These are phyloP conservation scores for Penicillium freii DNA, from an alignment of 2,329 filamentous ascomycete species.

Conservation along the genomic window DNA sequence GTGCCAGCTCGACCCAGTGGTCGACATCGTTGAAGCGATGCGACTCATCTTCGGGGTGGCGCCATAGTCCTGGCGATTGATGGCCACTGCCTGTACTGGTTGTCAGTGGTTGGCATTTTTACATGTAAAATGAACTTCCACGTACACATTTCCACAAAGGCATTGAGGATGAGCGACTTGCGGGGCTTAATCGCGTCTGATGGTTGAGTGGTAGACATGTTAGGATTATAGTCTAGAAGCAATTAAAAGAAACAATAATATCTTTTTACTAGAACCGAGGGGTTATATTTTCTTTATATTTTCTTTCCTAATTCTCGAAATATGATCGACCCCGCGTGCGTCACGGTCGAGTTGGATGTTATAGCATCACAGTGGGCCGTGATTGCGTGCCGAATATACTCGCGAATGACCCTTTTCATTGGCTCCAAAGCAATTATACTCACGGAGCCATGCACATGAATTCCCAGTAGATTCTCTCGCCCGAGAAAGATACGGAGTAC, in stretches of 20 bases:
- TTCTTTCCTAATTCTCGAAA: neutral
- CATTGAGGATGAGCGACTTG: constrained; percentile 52
- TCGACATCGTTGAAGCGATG: constrained; percentile 59
- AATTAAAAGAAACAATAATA: neutral
- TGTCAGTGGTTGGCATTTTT: no score
- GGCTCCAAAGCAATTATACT: constrained; percentile 5
- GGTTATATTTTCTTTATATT: neutral
- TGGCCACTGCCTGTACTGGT: constrained; percentile 53
- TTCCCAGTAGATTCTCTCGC: neutral
- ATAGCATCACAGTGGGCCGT: constrained; percentile 39
- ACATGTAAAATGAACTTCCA: neutral
- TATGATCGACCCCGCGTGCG: constrained; percentile 7
- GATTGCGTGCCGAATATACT: constrained; percentile 30
- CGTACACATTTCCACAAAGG: constrained; percentile 51
- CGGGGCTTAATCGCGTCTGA: constrained; percentile 29
- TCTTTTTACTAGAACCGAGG: neutral
- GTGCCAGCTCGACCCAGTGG: constrained; percentile 61
- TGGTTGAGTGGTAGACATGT: neutral
- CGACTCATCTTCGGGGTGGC: constrained; percentile 63
- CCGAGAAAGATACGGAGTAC: neutral
- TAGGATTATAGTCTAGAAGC: neutral
- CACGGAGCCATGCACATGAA: neutral
- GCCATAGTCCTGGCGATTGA: constrained; percentile 59
- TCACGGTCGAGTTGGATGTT: neutral
- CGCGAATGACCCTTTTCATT: neutral